phyloP scores from a whole-genome alignment of 768 basidiomycete species.

The Roridomyces roridus region DNA sequence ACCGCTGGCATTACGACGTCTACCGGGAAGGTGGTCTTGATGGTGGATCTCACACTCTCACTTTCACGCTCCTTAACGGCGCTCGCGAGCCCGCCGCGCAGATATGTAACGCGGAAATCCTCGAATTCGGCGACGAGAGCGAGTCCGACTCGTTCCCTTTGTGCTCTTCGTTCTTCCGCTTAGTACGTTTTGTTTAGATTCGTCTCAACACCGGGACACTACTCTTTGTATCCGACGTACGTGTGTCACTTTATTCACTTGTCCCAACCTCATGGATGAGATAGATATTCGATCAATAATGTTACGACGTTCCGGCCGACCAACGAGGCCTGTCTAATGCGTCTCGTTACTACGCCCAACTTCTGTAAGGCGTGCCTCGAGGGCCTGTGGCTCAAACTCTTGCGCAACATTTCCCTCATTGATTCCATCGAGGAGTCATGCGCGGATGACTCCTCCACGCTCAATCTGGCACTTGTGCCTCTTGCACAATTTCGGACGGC shows the following conservation, averaged over 20 bases:
- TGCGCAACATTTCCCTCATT: slow-evolving; percentile 64
- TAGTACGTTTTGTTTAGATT: slow-evolving; percentile 51
- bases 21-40: slow-evolving; percentile 44
- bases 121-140: slow-evolving; percentile 70
- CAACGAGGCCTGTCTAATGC: slow-evolving; percentile 86
- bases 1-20: slow-evolving; percentile 81
- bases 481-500: slow-evolving; percentile 60
- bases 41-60: slow-evolving; percentile 62
- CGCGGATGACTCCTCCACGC: slow-evolving; percentile 21
- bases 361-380: slow-evolving; percentile 81
- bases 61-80: slow-evolving; percentile 59
- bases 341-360: slow-evolving; percentile 67
- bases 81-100: slow-evolving; percentile 63
- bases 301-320: slow-evolving; percentile 79
- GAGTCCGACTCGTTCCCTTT: slow-evolving; percentile 52
- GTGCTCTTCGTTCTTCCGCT: background rate
- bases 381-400: slow-evolving; percentile 73
- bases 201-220: slow-evolving; percentile 58
- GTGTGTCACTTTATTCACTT: slow-evolving; percentile 27
- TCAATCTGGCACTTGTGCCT: slow-evolving; percentile 61
- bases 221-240: slow-evolving; percentile 78
- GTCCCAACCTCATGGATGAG: background rate
- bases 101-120: slow-evolving; percentile 75
- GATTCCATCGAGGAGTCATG: slow-evolving; percentile 57
- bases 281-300: slow-evolving; percentile 69